Evolutionary conservation across 306 rosid genomes (phyloP).

Genomic region (Acmispon strigosus): DNA sequence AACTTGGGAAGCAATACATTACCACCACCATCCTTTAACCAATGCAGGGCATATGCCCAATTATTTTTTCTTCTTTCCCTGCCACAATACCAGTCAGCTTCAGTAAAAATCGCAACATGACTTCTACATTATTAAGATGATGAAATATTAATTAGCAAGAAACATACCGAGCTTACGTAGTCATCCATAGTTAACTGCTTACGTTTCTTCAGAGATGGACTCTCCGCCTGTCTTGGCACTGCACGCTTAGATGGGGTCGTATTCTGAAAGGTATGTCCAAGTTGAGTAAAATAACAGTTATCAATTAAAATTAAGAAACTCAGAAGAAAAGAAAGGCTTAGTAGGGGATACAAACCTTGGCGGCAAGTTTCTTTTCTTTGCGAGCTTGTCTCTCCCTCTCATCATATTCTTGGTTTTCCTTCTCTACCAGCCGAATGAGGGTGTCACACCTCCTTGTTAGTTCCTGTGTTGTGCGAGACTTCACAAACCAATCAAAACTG

Average conservation of each 20-base stretch:
- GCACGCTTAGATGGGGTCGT: slow-evolving; percentile 86
- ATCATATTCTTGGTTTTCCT: slow-evolving; percentile 97
- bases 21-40: too few relatives aligned
- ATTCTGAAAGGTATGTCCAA: slow-evolving; percentile 43
- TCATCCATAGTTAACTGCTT: slow-evolving; percentile 85
- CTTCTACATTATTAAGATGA: too few relatives aligned
- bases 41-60: neutral
- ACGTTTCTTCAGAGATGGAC: slow-evolving; percentile 71
- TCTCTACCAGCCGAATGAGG: slow-evolving; percentile 84
- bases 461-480: slow-evolving; percentile 99
- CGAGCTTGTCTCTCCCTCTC: slow-evolving; percentile 99
- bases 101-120: neutral
- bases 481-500: slow-evolving; percentile 98
- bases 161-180: slow-evolving; percentile 54
- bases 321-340: neutral
- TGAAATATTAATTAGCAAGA: neutral
- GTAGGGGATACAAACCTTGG: slow-evolving; percentile 39
- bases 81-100: slow-evolving; percentile 24
- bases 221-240: slow-evolving; percentile 70
- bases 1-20: too few relatives aligned
- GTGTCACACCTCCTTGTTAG: slow-evolving; percentile 99
- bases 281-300: neutral
- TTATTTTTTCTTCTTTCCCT: slow-evolving; percentile 91
- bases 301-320: neutral
- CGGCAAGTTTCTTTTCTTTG: slow-evolving; percentile 93